phyloP scores from a whole-genome alignment of 371 early-diverging fungal species.

The Zychaea mexicana region DNA sequence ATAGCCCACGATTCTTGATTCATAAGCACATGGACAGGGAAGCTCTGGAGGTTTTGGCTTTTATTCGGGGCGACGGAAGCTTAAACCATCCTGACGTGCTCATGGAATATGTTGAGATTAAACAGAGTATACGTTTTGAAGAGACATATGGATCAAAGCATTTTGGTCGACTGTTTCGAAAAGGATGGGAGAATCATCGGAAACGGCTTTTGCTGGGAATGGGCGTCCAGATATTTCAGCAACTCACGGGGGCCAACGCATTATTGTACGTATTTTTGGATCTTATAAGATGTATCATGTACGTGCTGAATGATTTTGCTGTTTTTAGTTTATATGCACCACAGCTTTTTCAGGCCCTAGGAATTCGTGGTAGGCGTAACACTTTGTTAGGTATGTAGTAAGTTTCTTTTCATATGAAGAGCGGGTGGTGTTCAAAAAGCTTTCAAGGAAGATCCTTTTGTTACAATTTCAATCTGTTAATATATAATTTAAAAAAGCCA shows the following conservation, averaged over 20 bases:
- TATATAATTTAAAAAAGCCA: conserved; percentile 41
- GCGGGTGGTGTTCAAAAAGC: background rate
- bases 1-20: conserved; percentile 69
- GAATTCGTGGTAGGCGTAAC: conserved; percentile 51
- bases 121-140: conserved; percentile 73
- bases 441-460: no score
- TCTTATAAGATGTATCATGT: background rate
- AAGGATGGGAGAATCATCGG: conserved; percentile 50
- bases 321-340: conserved; percentile 60
- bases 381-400: conserved; percentile 46
- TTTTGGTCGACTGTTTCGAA: conserved; percentile 65
- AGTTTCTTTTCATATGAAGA: no score
- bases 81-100: conserved; percentile 35
- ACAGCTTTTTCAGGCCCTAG: conserved; percentile 67
- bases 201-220: conserved; percentile 73
- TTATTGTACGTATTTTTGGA: conserved; percentile 74
- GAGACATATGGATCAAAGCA: conserved; percentile 60
- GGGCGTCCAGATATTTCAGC: conserved; percentile 73
- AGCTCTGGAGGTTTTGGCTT: conserved; percentile 55
- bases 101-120: conserved; percentile 74
- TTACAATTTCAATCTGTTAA: background rate
- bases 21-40: conserved; percentile 53
- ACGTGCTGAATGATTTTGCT: background rate
- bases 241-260: conserved; percentile 77
- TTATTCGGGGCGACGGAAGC: conserved; percentile 46